These are phyloP conservation scores for Kwoniella shivajii DNA, from an alignment of 1,284 basidiomycete species.

Conservation along the genomic window DNA sequence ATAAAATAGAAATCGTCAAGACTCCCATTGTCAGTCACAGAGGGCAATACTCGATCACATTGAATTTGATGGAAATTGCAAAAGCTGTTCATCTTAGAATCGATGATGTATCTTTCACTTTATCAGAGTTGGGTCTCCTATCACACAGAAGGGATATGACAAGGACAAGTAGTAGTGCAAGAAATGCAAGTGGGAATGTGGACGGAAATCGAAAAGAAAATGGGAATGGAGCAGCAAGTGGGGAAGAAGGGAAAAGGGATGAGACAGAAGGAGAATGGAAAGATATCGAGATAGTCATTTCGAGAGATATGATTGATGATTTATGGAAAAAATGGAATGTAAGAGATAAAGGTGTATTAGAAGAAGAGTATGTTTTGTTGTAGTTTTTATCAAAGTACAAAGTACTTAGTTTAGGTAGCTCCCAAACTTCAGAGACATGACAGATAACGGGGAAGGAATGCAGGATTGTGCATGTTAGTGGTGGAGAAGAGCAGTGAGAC, in stretches of 20 bases:
- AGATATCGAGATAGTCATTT: constrained; percentile 59
- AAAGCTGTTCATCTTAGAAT: constrained; percentile 75
- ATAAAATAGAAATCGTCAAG: constrained; percentile 17
- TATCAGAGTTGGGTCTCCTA: constrained; percentile 83
- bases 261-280: constrained; percentile 44
- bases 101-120: constrained; percentile 84
- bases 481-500: too few species aligned
- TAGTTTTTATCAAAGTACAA: too few species aligned
- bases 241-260: constrained; percentile 27
- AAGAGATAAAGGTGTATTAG: constrained; percentile 39
- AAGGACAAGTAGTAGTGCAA: not conserved
- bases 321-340: constrained; percentile 44
- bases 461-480: too few species aligned
- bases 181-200: not conserved
- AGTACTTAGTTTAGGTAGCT: too few species aligned
- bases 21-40: constrained; percentile 14
- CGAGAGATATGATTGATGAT: constrained; percentile 69
- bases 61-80: constrained; percentile 72
- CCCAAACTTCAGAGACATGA: too few species aligned
- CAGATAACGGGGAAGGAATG: too few species aligned
- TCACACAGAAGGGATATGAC: not conserved
- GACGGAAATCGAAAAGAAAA: not conserved
- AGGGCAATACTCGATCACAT: constrained; percentile 58
- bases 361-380: constrained; percentile 43
- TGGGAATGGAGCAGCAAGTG: constrained; percentile 15